These are phyloP conservation scores for Colletotrichum acutatum DNA, from an alignment of 2,329 filamentous ascomycete species.

Conservation along the genomic window DNA sequence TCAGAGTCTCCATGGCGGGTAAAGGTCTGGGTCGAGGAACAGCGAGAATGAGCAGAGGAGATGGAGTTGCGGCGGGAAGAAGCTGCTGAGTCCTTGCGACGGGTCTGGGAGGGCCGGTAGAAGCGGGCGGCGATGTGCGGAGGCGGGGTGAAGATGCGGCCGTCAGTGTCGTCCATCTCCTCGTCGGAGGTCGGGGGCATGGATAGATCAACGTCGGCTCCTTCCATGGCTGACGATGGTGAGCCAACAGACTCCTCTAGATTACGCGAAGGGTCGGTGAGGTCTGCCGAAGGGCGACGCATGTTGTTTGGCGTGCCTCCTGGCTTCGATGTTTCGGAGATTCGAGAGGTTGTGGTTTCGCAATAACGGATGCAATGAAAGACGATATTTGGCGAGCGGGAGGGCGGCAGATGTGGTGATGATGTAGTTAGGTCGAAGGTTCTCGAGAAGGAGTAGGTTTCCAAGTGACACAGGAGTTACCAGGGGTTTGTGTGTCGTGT, in stretches of 20 bases:
- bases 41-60: constrained; percentile 79
- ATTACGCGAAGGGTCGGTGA: constrained; percentile 54
- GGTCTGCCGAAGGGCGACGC: constrained; percentile 54
- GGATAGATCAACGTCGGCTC: constrained; percentile 48
- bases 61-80: constrained; percentile 85
- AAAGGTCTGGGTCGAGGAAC: constrained; percentile 68
- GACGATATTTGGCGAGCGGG: background rate
- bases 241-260: constrained; percentile 48
- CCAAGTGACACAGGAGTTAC: background rate
- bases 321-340: constrained; percentile 7
- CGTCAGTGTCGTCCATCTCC: constrained; percentile 48
- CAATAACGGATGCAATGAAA: background rate
- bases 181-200: constrained; percentile 49
- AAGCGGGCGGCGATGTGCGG: constrained; percentile 83
- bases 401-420: background rate
- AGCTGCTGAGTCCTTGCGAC: constrained; percentile 79
- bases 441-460: background rate
- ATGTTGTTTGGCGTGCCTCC: constrained; percentile 44
- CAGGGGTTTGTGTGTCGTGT: background rate
- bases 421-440: background rate
- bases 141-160: constrained; percentile 68
- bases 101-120: constrained; percentile 73
- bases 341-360: constrained; percentile 24
- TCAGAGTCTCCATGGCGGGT: constrained; percentile 59
- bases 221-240: constrained; percentile 42